Evolutionary conservation across 495 filamentous ascomycete species (phyloP), one percentile per base, ranked within the genome.

Genomic region (Daldinia bambusicola): DNA sequence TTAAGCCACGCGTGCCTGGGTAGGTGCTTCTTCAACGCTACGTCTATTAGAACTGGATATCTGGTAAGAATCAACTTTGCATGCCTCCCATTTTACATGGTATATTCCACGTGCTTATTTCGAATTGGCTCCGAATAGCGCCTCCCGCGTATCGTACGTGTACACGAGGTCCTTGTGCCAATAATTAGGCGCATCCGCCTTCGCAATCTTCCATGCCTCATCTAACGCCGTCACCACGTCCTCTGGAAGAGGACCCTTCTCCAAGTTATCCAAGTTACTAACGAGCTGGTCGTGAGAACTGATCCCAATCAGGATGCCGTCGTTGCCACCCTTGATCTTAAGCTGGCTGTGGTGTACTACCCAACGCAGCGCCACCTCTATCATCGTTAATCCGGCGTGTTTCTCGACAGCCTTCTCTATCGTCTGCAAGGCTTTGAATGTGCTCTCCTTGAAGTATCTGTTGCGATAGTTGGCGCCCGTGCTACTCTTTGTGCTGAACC

Each of bases 311-410:
- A 97, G 86, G 16, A 97, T 82, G 0, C 94, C 94, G 75, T 97
- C 94, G 63, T 89, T 89, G 10, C 91, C 92, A 55, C 86, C 86
- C 62, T 85, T 87, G 66, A 95, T 85, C 53, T 91, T 92, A 55
- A 98, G 81, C n/a, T 80, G 83, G 0, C 91, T 94, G 73, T 98
- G 94, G 69, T 97, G 89, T 53, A 85, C 88, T 31, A 89, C 78
- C 94, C 94, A 97, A 57, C 94, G 84, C 57, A 97, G 79, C 16
- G 94, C 94, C 2, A 84, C 89, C 81, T 98, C 94, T n/a, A 94
- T 82, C 80, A 97, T 77, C 0, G 91, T 93, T 55, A 98, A 78
- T 0, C 87, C 89, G 0, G 65, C 48, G 65, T 93, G 87, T 80
- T 93, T 92, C 70, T 90, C 82, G 0, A 89, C 87, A 7, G 91